These are phyloP conservation scores for Spathaspora gorwiae DNA, from an alignment of 805 yeast species.

Conservation along the genomic window DNA sequence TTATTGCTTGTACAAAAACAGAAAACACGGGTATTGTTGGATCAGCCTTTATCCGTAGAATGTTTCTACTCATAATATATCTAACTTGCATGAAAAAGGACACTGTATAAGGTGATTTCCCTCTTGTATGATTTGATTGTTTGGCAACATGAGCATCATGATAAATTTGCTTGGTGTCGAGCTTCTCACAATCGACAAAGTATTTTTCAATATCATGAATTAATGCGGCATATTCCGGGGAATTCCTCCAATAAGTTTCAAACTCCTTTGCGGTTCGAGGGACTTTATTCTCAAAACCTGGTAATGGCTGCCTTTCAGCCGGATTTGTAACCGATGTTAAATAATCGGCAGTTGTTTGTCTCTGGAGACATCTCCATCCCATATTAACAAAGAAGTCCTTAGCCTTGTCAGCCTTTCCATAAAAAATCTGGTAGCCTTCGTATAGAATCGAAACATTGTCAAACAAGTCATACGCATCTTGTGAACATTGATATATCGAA, in stretches of 20 bases:
- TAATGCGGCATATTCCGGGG: slow-evolving; percentile 44
- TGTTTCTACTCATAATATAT: slow-evolving; percentile 49
- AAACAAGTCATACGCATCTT: slow-evolving; percentile 43
- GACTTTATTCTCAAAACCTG: slow-evolving; percentile 49
- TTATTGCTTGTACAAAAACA: slow-evolving; percentile 47
- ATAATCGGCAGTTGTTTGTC: slow-evolving; percentile 71
- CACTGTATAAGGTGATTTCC: slow-evolving; percentile 30
- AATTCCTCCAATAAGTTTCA: slow-evolving; percentile 51
- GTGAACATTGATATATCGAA: slow-evolving; percentile 52
- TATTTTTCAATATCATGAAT: slow-evolving; percentile 39
- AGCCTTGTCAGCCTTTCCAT: slow-evolving; percentile 38
- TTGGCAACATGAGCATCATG: slow-evolving; percentile 23
- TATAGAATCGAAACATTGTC: slow-evolving; percentile 44
- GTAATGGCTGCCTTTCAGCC: no score
- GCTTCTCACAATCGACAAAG: slow-evolving; percentile 17
- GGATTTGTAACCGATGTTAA: no score
- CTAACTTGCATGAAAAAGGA: no score
- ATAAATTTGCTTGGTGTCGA: slow-evolving; percentile 12
- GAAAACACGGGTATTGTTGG: slow-evolving; percentile 48
- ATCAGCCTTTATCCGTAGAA: slow-evolving; percentile 51
- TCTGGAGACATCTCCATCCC: no score
- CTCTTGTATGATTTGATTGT: slow-evolving; percentile 34
- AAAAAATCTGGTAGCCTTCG: slow-evolving; percentile 44
- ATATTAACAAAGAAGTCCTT: slow-evolving; percentile 44
- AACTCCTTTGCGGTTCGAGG: slow-evolving; percentile 57